Conservation (phyloP, 1,284 basidiomycete species). For the Gomphus bonarii region DNA sequence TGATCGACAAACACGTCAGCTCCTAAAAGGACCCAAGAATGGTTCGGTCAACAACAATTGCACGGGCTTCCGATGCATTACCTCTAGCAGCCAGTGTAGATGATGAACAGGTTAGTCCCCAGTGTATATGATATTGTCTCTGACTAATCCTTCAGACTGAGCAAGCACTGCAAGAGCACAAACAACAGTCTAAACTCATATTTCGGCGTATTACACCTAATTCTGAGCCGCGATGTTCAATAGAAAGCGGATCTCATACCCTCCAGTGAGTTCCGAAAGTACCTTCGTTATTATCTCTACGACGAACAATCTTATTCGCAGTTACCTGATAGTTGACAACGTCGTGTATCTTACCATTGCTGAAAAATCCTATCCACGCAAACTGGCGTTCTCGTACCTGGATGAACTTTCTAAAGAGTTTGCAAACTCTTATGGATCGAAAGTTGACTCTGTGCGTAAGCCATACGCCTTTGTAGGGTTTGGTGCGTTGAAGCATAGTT, state of each 20-base stretch:
- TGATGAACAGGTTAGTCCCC: constrained; percentile 71
- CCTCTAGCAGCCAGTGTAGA: constrained; percentile 92
- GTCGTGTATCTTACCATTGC: constrained; percentile 94
- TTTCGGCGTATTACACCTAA: constrained; percentile 90
- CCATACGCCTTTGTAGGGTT: constrained; percentile 97
- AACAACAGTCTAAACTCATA: constrained; percentile 95
- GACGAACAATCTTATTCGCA: constrained; percentile 24
- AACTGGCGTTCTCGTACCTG: constrained; percentile 95
- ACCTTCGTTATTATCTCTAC: constrained; percentile 7
- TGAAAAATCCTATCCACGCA: constrained; percentile 95
- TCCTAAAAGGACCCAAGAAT: constrained; percentile 30
- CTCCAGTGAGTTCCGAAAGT: constrained; percentile 64
- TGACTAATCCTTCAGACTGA: constrained; percentile 57
- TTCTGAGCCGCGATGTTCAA: constrained; percentile 91
- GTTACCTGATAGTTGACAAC: constrained; percentile 90
- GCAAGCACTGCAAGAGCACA: constrained; percentile 89
- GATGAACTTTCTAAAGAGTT: constrained; percentile 98
- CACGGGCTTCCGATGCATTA: constrained; percentile 83
- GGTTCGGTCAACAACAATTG: constrained; percentile 89
- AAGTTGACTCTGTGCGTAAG: constrained; percentile 76
- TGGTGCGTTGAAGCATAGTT: constrained; percentile 41
- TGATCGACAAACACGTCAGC: too few species aligned
- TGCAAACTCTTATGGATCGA: constrained; percentile 78
- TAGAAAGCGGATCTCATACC: constrained; percentile 91
- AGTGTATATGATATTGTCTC: neutral